Conservation (phyloP, 805 yeast genomes). For the Phaffomyces opuntiae region DNA sequence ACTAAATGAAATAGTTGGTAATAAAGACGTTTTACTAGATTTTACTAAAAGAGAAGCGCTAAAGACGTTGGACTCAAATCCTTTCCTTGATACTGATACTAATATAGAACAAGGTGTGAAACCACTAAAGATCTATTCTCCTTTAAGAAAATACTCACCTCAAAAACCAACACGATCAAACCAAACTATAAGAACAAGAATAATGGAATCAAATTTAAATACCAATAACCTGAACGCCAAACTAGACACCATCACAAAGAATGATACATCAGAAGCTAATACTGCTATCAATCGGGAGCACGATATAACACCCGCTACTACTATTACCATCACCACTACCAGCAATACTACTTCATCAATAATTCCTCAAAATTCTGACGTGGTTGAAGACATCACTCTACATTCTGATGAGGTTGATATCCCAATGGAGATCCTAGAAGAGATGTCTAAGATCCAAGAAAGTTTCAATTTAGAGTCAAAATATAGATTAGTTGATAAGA, state of each 20-base stretch:
- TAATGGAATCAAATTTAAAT: too few relatives aligned
- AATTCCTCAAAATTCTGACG: neutral
- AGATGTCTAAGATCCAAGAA: conserved; percentile 45
- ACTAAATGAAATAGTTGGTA: neutral
- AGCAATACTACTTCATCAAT: neutral
- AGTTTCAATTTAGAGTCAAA: conserved; percentile 41
- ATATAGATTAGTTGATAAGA: conserved; percentile 30
- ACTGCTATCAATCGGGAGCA: too few relatives aligned
- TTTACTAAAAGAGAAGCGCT: conserved; percentile 6
- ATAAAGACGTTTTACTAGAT: neutral
- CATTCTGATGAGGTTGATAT: conserved; percentile 36
- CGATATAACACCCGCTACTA: neutral
- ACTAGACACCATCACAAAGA: too few relatives aligned
- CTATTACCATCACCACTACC: neutral
- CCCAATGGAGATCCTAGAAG: conserved; percentile 47
- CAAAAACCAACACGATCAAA: neutral
- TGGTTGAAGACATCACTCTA: conserved; percentile 8
- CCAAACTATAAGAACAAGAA: too few relatives aligned
- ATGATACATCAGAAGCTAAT: too few relatives aligned
- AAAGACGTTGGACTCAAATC: conserved; percentile 8
- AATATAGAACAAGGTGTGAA: conserved; percentile 3
- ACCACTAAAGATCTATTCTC: neutral
- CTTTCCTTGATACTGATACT: conserved; percentile 14
- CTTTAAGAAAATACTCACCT: conserved; percentile 14
- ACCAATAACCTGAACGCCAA: too few relatives aligned